A percentile compares a stretch with the other conserved stretches of the same genome.
phyloP scores from a whole-genome alignment of 208 protist species.

The Phytomonas serpens region DNA sequence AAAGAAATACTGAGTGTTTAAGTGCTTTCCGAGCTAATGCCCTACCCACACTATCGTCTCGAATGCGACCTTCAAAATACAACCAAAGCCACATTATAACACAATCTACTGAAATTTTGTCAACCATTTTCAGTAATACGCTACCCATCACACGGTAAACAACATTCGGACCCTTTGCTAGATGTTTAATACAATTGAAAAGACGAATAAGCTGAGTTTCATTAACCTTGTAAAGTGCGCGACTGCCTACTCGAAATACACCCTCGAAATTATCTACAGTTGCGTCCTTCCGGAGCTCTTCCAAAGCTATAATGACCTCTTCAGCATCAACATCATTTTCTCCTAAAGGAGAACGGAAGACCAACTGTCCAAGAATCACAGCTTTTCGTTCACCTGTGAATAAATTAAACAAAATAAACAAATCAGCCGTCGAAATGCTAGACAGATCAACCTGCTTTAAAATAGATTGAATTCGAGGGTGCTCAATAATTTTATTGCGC shows the following conservation, averaged over 20 bases:
- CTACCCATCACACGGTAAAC: slow-evolving; percentile 56
- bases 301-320: slow-evolving; percentile 42
- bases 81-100: slow-evolving; percentile 55
- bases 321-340: slow-evolving; percentile 21
- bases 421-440: neutral
- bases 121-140: slow-evolving; percentile 21
- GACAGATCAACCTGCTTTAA: neutral
- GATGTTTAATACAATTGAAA: slow-evolving; percentile 22
- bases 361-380: neutral
- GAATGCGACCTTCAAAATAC: slow-evolving; percentile 40
- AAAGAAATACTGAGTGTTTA: slow-evolving; percentile 4
- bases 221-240: slow-evolving; percentile 21
- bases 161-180: slow-evolving; percentile 28
- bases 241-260: slow-evolving; percentile 28
- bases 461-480: neutral
- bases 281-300: slow-evolving; percentile 11
- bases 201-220: slow-evolving; percentile 55
- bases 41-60: slow-evolving; percentile 62
- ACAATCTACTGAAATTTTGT: slow-evolving; percentile 32
- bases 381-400: neutral
- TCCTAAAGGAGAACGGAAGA: slow-evolving; percentile 9
- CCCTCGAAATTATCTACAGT: slow-evolving; percentile 22
- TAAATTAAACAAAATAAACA: neutral
- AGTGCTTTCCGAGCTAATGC: slow-evolving; percentile 23
- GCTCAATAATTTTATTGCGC: slow-evolving; percentile 1